Evolutionary conservation across 345 rosid species (phyloP).

Genomic region (Melaleuca alternifolia): DNA sequence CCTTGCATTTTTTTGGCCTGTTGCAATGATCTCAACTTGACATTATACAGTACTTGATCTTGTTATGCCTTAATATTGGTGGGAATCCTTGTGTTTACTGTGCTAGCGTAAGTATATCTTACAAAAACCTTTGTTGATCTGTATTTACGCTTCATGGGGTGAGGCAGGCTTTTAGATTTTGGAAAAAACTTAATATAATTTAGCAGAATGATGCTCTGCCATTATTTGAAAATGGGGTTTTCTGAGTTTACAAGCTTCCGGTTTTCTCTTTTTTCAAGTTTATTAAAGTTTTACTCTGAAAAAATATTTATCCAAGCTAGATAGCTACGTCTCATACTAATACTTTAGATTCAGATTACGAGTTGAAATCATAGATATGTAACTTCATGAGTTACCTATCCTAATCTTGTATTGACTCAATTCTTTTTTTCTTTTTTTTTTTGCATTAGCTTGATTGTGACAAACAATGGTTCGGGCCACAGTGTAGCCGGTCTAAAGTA

Average conservation of each 20-base stretch:
- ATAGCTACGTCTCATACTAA: background rate
- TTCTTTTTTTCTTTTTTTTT: too few species aligned
- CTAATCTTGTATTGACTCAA: background rate
- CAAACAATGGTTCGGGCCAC: slow-evolving; percentile 87
- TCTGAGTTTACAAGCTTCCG: background rate
- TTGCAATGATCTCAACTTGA: slow-evolving; percentile 30
- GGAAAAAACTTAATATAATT: background rate
- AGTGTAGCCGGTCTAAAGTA: slow-evolving; percentile 62
- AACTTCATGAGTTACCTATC: background rate
- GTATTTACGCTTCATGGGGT: background rate
- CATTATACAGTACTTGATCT: slow-evolving; percentile 53
- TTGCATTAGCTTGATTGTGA: slow-evolving; percentile 64
- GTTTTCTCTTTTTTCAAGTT: background rate
- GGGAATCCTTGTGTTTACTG: slow-evolving; percentile 79
- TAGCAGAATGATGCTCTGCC: background rate
- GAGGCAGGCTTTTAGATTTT: background rate
- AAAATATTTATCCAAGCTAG: background rate
- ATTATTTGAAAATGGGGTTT: background rate
- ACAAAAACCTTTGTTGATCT: background rate
- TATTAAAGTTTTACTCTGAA: background rate
- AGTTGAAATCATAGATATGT: background rate
- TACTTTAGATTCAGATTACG: background rate
- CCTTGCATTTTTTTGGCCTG: background rate
- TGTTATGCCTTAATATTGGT: slow-evolving; percentile 67
- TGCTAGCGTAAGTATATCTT: slow-evolving; percentile 70